phyloP scores from a whole-genome alignment of 2,329 filamentous ascomycete species.

The Fusarium sulawesiense region DNA sequence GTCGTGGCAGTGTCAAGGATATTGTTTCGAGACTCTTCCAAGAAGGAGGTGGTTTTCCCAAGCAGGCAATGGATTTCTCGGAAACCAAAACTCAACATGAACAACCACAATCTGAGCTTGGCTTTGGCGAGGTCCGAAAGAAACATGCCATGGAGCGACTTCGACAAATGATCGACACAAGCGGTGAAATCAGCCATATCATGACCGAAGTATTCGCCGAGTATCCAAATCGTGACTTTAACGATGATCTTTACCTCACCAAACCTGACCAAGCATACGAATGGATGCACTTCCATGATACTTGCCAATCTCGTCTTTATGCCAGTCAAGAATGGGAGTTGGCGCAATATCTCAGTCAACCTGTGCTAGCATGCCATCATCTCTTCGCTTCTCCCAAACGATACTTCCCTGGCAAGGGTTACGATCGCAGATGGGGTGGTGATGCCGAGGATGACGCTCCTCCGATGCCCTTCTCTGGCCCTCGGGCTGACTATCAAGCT shows the following conservation, averaged over 20 bases:
- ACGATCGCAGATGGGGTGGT: constrained; percentile 58
- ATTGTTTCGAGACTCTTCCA: constrained; percentile 83
- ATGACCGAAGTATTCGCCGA: constrained; percentile 85
- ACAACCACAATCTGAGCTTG: constrained; percentile 69
- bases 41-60: constrained; percentile 81
- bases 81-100: constrained; percentile 60
- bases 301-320: constrained; percentile 81
- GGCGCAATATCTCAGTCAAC: constrained; percentile 84
- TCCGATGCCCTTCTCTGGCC: constrained; percentile 81
- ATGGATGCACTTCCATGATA: constrained; percentile 95
- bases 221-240: constrained; percentile 88
- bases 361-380: constrained; percentile 88
- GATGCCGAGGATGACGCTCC: constrained; percentile 61
- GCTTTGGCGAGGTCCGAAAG: constrained; percentile 79
- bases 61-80: constrained; percentile 58
- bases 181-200: constrained; percentile 82
- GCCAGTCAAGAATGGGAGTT: constrained; percentile 94
- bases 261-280: constrained; percentile 92
- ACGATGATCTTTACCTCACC: constrained; percentile 89
- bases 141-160: constrained; percentile 78
- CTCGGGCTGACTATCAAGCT: constrained; percentile 83
- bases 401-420: constrained; percentile 54
- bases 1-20: constrained; percentile 77
- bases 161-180: constrained; percentile 80
- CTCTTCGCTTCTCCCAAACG: constrained; percentile 82